Base-by-base conservation (phyloP, 2,329 filamentous ascomycete genomes). In the Pestalotiopsis sp. region DNA sequence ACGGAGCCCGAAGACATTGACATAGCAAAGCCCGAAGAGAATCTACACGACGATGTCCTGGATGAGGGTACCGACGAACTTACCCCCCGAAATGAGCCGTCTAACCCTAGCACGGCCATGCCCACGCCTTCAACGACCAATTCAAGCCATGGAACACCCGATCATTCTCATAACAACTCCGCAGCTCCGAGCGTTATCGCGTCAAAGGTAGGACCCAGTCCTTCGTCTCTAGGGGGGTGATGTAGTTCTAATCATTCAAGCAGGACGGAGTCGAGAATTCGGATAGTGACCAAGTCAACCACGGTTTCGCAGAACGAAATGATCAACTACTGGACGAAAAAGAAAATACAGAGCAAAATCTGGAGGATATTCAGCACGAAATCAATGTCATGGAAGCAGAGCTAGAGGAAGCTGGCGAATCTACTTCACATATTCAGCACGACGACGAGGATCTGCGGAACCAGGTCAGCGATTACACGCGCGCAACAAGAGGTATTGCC, bases 401-500 rank as follows among this genome's bases (percentile, higher is more conserved):
- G 69, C 78, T 83, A 6, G 72, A 78, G 13, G 76, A 80, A 68
- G 73, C 75, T 69, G 77, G 78, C 12, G 76, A 79, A 69, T 12
- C 52, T 65, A n/a, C 45, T 64, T 68, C 73, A 20, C 68, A 61
- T n/a, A 31, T 63, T 17, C 12, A 36, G 45, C 67, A 72, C n/a
- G 70, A 67, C 11, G 67, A 72, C 20, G 74, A 77, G 66, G 69
- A 74, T 49, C 68, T 75, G 59, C 64, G 69, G 63, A 68, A 71
- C 65, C 70, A 72, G 64, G 83, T 85, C 65, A 82, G 78, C 45
- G 84, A 87, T 17, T 92, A 91, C 74, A 78, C 89, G 56, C 84
- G 87, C 40, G 78, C 82, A 3, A 90, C 87, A 1, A 83, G 90
- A 71, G 90, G 90, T 1, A 78, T 91, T 13, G 80, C 85, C 1